Percentiles rank a stretch among this genome's conserved stretches.
Conservation (phyloP, 805 yeast genomes). For the Komagataella mondaviorum region DNA sequence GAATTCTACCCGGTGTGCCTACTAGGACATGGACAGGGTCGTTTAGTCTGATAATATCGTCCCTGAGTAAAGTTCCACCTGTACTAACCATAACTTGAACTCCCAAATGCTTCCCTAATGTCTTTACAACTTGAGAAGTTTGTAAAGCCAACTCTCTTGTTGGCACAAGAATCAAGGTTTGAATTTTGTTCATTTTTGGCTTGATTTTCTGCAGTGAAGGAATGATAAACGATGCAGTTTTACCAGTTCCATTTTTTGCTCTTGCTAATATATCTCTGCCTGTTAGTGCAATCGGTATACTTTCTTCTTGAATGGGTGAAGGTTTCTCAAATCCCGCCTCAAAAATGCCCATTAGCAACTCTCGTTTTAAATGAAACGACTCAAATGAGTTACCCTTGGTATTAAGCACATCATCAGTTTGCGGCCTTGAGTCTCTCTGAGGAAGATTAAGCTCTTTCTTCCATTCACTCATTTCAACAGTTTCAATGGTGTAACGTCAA, state of each 20-base stretch:
- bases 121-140: slow-evolving; percentile 93
- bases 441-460: slow-evolving; percentile 66
- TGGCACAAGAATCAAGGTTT: slow-evolving; percentile 88
- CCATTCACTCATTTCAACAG: slow-evolving; percentile 34
- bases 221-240: slow-evolving; percentile 93
- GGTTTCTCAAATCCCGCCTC: slow-evolving; percentile 99
- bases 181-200: slow-evolving; percentile 74
- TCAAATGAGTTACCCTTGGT: slow-evolving; percentile 89
- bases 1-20: slow-evolving; percentile 96
- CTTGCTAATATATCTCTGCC: slow-evolving; percentile 95
- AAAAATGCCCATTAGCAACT: slow-evolving; percentile 92
- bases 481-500: neutral
- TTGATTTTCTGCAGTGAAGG: slow-evolving; percentile 85
- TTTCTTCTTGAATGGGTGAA: slow-evolving; percentile 94
- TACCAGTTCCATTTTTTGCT: slow-evolving; percentile 98
- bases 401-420: slow-evolving; percentile 88
- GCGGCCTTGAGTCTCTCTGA: slow-evolving; percentile 81
- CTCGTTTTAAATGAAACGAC: slow-evolving; percentile 84
- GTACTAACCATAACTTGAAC: slow-evolving; percentile 95
- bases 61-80: slow-evolving; percentile 91
- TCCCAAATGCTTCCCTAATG: slow-evolving; percentile 88
- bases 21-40: slow-evolving; percentile 92
- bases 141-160: slow-evolving; percentile 97
- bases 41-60: slow-evolving; percentile 84
- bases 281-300: slow-evolving; percentile 88